Conservation (phyloP, 352 stramenopile genomes). For the Phytophthora sp. region DNA sequence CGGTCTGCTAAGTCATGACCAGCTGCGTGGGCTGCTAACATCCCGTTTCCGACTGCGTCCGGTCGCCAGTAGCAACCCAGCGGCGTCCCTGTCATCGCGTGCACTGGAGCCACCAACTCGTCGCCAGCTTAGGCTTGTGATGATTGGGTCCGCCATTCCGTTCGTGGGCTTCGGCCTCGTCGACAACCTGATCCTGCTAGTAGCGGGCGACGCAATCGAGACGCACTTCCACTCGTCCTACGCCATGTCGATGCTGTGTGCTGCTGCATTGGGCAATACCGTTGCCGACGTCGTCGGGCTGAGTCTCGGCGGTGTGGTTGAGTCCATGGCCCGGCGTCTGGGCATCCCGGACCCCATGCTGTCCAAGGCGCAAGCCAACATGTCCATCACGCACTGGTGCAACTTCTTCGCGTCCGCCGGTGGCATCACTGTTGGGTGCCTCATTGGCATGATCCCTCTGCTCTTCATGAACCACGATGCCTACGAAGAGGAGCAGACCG, state of each 20-base stretch:
- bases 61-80: slow-evolving; percentile 47
- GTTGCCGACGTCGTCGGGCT: slow-evolving; percentile 94
- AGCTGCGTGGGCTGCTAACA: slow-evolving; percentile 69
- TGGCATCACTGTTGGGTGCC: slow-evolving; percentile 88
- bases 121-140: slow-evolving; percentile 78
- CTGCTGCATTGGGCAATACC: slow-evolving; percentile 95
- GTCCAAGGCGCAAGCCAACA: slow-evolving; percentile 78
- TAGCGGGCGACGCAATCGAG: slow-evolving; percentile 95
- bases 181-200: slow-evolving; percentile 89
- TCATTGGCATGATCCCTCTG: slow-evolving; percentile 92
- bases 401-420: slow-evolving; percentile 82
- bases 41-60: slow-evolving; percentile 71
- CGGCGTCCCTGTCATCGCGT: slow-evolving; percentile 31
- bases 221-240: slow-evolving; percentile 93
- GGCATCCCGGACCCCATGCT: slow-evolving; percentile 77
- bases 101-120: slow-evolving; percentile 48
- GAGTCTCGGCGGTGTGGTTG: slow-evolving; percentile 93
- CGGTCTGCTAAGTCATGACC: slow-evolving; percentile 64
- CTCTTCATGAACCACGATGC: slow-evolving; percentile 86
- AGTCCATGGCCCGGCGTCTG: slow-evolving; percentile 69
- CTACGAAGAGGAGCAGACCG: slow-evolving; percentile 59
- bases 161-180: slow-evolving; percentile 88
- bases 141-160: slow-evolving; percentile 78
- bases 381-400: slow-evolving; percentile 73
- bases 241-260: slow-evolving; percentile 96